A percentile compares a stretch with the other conserved stretches of the same genome.
These are phyloP conservation scores for Nakazawaea ernobii DNA, from an alignment of 805 yeast genomes.

Conservation along the genomic window DNA sequence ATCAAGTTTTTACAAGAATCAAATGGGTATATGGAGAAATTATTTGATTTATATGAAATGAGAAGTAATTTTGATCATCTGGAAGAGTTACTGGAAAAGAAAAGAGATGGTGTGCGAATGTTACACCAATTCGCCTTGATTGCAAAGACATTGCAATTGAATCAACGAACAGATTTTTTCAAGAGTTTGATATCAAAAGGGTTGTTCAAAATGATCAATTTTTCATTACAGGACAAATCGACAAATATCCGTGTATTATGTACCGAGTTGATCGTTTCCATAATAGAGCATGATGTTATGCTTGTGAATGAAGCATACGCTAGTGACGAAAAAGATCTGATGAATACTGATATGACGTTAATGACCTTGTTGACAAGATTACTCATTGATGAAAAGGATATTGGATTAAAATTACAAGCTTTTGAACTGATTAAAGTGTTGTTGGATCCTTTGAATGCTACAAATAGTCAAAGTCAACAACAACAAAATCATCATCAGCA, in stretches of 20 bases:
- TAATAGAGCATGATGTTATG: slow-evolving; percentile 78
- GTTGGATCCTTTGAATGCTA: slow-evolving; percentile 45
- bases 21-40: slow-evolving; percentile 43
- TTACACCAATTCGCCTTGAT: slow-evolving; percentile 75
- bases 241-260: slow-evolving; percentile 58
- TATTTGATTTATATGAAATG: slow-evolving; percentile 54
- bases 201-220: slow-evolving; percentile 60
- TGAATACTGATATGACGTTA: slow-evolving; percentile 55
- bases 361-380: slow-evolving; percentile 51
- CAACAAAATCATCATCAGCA: background rate
- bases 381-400: slow-evolving; percentile 54
- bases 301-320: slow-evolving; percentile 34
- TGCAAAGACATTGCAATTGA: slow-evolving; percentile 59
- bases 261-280: slow-evolving; percentile 71
- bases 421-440: slow-evolving; percentile 76
- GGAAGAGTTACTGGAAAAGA: slow-evolving; percentile 20
- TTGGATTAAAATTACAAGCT: slow-evolving; percentile 76
- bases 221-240: slow-evolving; percentile 55
- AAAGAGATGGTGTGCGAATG: slow-evolving; percentile 69
- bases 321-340: slow-evolving; percentile 12
- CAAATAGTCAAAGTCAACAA: background rate
- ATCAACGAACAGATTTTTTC: slow-evolving; percentile 62
- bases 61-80: slow-evolving; percentile 2
- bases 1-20: slow-evolving; percentile 51
- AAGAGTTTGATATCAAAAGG: slow-evolving; percentile 61